Conservation (phyloP, 371 early-diverging fungal species). For the Nematocida sp. region DNA sequence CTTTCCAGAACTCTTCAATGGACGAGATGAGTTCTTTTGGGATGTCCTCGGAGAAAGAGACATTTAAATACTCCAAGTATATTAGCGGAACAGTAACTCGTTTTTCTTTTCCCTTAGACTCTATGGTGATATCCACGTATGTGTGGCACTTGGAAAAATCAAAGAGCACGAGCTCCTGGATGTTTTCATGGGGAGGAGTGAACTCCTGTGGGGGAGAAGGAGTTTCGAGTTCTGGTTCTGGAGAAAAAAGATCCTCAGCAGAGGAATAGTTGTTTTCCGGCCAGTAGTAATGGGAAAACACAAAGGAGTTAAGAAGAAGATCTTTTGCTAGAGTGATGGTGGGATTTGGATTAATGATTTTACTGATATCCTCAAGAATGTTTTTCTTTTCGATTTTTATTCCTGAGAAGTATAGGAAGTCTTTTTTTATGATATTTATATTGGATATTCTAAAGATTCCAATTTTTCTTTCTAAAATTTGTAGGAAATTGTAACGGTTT, state of each 20-base stretch:
- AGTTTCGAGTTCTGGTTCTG: too few relatives aligned
- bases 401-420: conserved; percentile 19
- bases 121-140: conserved; percentile 11
- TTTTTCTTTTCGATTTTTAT: not conserved
- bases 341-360: not conserved
- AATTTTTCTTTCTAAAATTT: conserved; percentile 31
- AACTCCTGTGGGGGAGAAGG: not conserved
- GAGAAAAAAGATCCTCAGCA: conserved; percentile 25
- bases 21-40: not conserved
- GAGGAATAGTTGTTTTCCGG: conserved; percentile 21
- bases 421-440: conserved; percentile 42
- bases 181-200: too few relatives aligned
- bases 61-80: not conserved
- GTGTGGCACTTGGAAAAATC: conserved; percentile 8
- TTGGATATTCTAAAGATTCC: conserved; percentile 17
- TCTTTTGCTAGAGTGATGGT: not conserved
- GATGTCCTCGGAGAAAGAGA: not conserved
- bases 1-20: not conserved
- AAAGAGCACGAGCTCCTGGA: not conserved
- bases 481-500: not conserved
- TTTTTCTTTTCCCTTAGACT: not conserved
- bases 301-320: not conserved
- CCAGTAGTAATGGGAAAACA: conserved; percentile 47
- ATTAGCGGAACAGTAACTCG: conserved; percentile 6
- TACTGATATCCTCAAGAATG: not conserved